phyloP scores from a whole-genome alignment of 169 alveolate genomes.

The Plasmodium inui region DNA sequence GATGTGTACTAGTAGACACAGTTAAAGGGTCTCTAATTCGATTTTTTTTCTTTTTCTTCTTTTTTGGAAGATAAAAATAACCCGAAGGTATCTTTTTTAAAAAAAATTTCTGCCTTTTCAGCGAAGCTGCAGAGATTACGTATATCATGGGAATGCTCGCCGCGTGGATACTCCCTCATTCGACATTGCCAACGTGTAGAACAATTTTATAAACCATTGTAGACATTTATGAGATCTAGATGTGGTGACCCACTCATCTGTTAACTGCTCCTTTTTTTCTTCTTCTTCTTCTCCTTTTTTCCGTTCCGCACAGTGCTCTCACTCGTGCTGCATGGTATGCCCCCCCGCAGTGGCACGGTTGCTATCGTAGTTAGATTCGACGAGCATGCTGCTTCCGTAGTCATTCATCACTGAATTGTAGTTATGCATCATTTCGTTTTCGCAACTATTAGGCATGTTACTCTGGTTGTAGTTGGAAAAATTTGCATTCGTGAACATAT shows the following conservation, averaged over 20 bases:
- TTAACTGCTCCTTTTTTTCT: not conserved
- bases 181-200: not conserved
- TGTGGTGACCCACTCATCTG: not conserved
- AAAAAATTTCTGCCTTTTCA: not conserved
- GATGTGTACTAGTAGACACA: not conserved
- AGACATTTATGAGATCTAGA: not conserved
- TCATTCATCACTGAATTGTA: slow-evolving; percentile 30
- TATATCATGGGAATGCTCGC: not conserved
- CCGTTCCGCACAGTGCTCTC: not conserved
- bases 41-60: slow-evolving; percentile 13
- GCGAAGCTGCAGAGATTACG: not conserved
- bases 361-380: not conserved
- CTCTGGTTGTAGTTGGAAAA: not conserved
- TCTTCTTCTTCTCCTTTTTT: not conserved
- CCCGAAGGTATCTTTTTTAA: not conserved
- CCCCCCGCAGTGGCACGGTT: slow-evolving; percentile 2
- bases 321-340: not conserved
- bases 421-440: slow-evolving; percentile 6
- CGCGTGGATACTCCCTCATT: not conserved
- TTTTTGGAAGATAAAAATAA: not conserved
- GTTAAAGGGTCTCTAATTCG: not conserved
- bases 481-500: slow-evolving; percentile 10
- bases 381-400: not conserved
- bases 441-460: slow-evolving; percentile 15
- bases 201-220: not conserved